Percentiles rank a stretch among this genome's conserved stretches.
Conservation (phyloP, 805 yeast genomes). For the Candida broadrunensis region DNA sequence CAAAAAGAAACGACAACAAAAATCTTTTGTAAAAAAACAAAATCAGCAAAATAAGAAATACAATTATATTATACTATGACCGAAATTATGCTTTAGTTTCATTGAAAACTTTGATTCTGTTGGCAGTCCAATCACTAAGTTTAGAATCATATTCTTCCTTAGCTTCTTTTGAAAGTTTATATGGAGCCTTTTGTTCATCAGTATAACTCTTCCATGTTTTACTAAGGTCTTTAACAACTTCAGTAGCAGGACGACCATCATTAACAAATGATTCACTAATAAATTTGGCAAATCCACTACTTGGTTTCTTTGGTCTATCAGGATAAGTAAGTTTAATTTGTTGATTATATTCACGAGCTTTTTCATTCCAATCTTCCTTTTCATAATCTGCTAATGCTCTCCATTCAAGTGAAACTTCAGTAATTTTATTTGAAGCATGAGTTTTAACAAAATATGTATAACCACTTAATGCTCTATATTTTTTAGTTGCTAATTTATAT, state of each 20-base stretch:
- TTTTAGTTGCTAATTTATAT: constrained; percentile 19
- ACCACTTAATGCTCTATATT: constrained; percentile 13
- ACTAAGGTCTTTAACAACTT: constrained; percentile 22
- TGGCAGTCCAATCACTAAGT: constrained; percentile 23
- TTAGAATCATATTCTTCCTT: constrained; percentile 17
- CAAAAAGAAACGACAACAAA: no score
- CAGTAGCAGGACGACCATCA: constrained; percentile 21
- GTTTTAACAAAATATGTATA: constrained; percentile 3
- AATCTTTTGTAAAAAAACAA: no score
- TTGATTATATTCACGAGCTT: constrained; percentile 28
- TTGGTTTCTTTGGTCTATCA: constrained; percentile 34
- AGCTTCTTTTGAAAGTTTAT: constrained; percentile 15
- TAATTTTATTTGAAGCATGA: constrained; percentile 9
- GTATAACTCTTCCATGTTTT: constrained; percentile 29
- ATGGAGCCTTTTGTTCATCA: constrained; percentile 23
- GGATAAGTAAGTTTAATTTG: constrained; percentile 18
- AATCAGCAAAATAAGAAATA: no score
- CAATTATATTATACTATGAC: no score
- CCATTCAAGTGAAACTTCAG: constrained; percentile 21
- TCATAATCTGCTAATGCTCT: constrained; percentile 22
- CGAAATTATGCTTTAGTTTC: no score
- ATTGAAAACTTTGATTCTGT: no score
- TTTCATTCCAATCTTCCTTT: constrained; percentile 18
- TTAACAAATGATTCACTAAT: constrained; percentile 23
- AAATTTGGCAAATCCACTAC: constrained; percentile 26